Percentiles rank a stretch among this genome's conserved stretches.
Conservation (phyloP, 75 land plant species). For the Sequoiadendron giganteum region DNA sequence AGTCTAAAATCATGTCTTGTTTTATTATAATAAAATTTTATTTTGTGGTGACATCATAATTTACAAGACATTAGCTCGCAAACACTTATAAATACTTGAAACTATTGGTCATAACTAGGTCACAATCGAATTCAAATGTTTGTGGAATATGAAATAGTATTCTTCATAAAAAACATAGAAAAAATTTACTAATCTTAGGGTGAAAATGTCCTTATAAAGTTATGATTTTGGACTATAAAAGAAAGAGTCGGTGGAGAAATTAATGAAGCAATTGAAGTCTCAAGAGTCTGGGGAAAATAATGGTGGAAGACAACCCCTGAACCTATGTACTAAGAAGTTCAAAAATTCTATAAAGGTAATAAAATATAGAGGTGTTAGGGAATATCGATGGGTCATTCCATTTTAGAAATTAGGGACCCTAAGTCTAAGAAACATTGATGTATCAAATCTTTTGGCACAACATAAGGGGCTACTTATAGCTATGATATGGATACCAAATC, state of each 20-base stretch:
- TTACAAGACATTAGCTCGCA: too few species aligned
- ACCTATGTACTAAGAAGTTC: neutral
- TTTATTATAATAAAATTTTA: too few species aligned
- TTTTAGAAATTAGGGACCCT: slow-evolving; percentile 54
- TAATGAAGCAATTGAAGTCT: neutral
- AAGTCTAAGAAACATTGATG: too few species aligned
- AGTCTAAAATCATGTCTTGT: too few species aligned
- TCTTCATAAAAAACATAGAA: neutral
- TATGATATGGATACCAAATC: too few species aligned
- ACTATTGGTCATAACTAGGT: too few species aligned
- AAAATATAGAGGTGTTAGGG: slow-evolving; percentile 61
- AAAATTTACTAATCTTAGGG: neutral
- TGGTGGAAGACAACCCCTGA: neutral
- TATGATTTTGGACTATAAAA: neutral
- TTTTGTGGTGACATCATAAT: too few species aligned
- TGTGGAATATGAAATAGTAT: too few species aligned
- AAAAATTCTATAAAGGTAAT: neutral
- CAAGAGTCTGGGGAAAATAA: neutral
- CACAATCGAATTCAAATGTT: too few species aligned
- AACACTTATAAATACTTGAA: too few species aligned
- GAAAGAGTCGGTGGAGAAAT: neutral
- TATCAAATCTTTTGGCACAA: slow-evolving; percentile 32
- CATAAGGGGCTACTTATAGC: too few species aligned
- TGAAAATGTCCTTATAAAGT: neutral
- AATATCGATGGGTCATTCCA: slow-evolving; percentile 71